Evolutionary conservation across 1,284 basidiomycete species (phyloP).

Genomic region (Retiboletus fuscus): DNA sequence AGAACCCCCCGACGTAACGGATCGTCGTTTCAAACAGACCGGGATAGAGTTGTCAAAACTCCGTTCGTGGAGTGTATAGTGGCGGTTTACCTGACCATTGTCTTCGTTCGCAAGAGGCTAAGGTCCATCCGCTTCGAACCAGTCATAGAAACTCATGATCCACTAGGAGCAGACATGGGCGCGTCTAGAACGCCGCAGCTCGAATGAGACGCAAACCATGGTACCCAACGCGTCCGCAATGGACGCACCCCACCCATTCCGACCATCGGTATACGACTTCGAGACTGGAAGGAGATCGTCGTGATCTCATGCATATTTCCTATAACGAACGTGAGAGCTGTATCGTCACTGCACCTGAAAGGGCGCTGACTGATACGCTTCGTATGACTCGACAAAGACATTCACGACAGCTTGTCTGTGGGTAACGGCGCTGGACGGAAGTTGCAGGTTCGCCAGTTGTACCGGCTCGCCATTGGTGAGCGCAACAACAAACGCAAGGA

Average conservation of each 20-base stretch:
- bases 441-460: constrained; percentile 57
- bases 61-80: too few species aligned
- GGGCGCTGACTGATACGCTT: constrained; percentile 66
- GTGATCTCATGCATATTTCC: constrained; percentile 53
- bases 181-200: not conserved
- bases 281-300: constrained; percentile 65
- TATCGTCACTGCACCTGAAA: not conserved
- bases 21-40: constrained; percentile 92
- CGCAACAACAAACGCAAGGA: constrained; percentile 21
- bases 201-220: constrained; percentile 57
- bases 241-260: constrained; percentile 80
- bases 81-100: too few species aligned
- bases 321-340: too few species aligned
- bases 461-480: constrained; percentile 50
- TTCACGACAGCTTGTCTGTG: constrained; percentile 61
- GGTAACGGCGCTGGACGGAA: constrained; percentile 56
- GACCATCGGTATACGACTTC: constrained; percentile 61
- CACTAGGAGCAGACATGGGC: constrained; percentile 26
- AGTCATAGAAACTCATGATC: constrained; percentile 55
- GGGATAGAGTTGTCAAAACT: not conserved
- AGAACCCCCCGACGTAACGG: constrained; percentile 76
- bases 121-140: constrained; percentile 73
- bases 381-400: constrained; percentile 68
- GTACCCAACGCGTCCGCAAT: constrained; percentile 75
- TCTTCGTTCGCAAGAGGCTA: constrained; percentile 56